Conservation (phyloP, 2,329 filamentous ascomycete species). For the Colletotrichum tamarilloi region DNA sequence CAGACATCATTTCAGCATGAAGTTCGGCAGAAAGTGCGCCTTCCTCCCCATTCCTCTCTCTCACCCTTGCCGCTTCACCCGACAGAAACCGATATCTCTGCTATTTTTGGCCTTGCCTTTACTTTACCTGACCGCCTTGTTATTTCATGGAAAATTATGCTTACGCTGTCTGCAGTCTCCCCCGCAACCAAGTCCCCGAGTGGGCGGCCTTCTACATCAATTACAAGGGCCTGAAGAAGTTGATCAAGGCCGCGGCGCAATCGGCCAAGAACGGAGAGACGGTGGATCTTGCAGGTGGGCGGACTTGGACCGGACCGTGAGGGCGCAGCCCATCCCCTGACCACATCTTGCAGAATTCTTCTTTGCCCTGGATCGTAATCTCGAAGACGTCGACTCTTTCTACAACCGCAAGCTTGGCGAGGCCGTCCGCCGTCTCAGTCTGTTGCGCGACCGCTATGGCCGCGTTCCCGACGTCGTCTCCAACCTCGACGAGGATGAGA, state of each 20-base stretch:
- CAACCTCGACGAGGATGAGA: conserved; percentile 86
- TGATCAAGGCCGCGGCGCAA: conserved; percentile 84
- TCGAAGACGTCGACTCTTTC: conserved; percentile 96
- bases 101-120: background rate
- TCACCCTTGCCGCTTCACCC: background rate
- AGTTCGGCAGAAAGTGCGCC: conserved; percentile 70
- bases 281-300: conserved; percentile 90
- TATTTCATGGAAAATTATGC: conserved; percentile 21
- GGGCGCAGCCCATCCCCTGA: conserved; percentile 50
- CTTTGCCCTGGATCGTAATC: conserved; percentile 94
- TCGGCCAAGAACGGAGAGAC: conserved; percentile 75
- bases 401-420: conserved; percentile 97
- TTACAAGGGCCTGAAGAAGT: conserved; percentile 93
- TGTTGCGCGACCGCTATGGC: conserved; percentile 90
- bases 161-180: conserved; percentile 62
- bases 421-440: conserved; percentile 82
- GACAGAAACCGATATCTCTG: background rate
- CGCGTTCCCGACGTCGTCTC: conserved; percentile 75
- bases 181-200: conserved; percentile 87
- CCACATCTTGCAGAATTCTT: conserved; percentile 81
- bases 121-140: no score
- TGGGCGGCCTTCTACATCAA: conserved; percentile 89
- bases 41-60: background rate
- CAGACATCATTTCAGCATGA: conserved; percentile 65
- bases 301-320: conserved; percentile 43